phyloP scores from a whole-genome alignment of 2,329 filamentous ascomycete genomes.

The Fusarium burgessii region DNA sequence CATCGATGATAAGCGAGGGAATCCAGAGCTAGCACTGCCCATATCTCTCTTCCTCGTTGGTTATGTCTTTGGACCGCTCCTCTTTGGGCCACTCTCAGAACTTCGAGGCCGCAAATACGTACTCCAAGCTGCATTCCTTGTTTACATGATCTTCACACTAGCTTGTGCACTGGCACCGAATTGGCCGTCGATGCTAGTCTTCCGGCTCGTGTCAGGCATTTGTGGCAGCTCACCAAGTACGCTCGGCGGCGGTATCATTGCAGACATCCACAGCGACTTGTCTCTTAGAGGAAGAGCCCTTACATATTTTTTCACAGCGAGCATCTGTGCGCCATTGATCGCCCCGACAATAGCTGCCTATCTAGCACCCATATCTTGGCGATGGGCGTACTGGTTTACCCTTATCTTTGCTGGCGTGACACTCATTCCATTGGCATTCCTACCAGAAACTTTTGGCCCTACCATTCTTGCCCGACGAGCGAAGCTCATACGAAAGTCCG shows the following conservation, averaged over 20 bases:
- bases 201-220: slow-evolving; percentile 56
- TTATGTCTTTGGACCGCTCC: slow-evolving; percentile 51
- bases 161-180: slow-evolving; percentile 57
- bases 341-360: slow-evolving; percentile 60
- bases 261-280: slow-evolving; percentile 57
- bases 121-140: slow-evolving; percentile 62
- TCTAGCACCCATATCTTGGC: slow-evolving; percentile 54
- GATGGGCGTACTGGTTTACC: slow-evolving; percentile 57
- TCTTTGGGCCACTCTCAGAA: slow-evolving; percentile 58
- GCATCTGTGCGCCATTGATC: slow-evolving; percentile 55
- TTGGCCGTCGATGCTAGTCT: slow-evolving; percentile 57
- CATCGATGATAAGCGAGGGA: not conserved
- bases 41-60: slow-evolving; percentile 13
- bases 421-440: slow-evolving; percentile 42
- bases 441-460: slow-evolving; percentile 38
- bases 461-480: slow-evolving; percentile 15
- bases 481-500: not conserved
- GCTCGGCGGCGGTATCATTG: slow-evolving; percentile 58
- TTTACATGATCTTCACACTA: slow-evolving; percentile 55
- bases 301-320: slow-evolving; percentile 53
- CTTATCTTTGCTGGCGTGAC: slow-evolving; percentile 45
- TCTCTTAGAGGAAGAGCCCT: slow-evolving; percentile 50
- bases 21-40: slow-evolving; percentile 1
- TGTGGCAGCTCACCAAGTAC: slow-evolving; percentile 56
- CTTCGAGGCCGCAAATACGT: slow-evolving; percentile 54